Evolutionary conservation across 2,329 filamentous ascomycete species (phyloP), one percentile per base, ranked within the genome.

Genomic region (Sodiomyces alkalinus): DNA sequence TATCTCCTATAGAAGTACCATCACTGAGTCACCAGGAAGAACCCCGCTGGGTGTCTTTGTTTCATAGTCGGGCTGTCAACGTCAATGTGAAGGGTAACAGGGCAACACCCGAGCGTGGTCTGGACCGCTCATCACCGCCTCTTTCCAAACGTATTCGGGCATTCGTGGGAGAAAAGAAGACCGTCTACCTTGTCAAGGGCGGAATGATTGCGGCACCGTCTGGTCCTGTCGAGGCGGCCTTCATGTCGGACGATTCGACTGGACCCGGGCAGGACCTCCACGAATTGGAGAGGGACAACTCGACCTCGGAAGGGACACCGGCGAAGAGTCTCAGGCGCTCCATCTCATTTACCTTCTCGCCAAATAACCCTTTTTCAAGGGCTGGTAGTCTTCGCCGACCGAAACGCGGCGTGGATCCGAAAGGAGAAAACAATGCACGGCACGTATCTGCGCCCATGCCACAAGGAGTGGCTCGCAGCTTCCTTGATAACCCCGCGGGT

Each of bases 301-400:
- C 43, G 33, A 41, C 51, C 2, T 42, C 47, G 3, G 54, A 60
- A 20, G 48, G 48, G 17, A 57, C 56, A 2, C 55, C 58, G 3
- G 52, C 57, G 6, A 62, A 58, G 39, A 53, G 48, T 28, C 51
- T 63, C 9, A 58, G 56, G 30, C 60, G 64, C 33, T 73, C 71
- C 11, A 52, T 68, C 16, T 74, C 67, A 71, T 30, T 68, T 76
- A n/a, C n/a, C 34, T 57, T 58, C 34, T 66, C 69, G 2, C 59
- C 69, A 11, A 56, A 53, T 27, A 63, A 53, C 27, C 74, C 69
- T 68, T 64, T 72, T 36, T 52, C 64, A 19, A 64, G 55, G 44
- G 56, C 61, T 7, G 62, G 66, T 30, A 75, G 70, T 48, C 43
- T 74, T 29, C 62, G 68, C 27, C 62, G 63, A 14, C 51, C 59